Evolutionary conservation across 129 eudicot genomes (phyloP).

Genomic region (Escallonia rubra): DNA sequence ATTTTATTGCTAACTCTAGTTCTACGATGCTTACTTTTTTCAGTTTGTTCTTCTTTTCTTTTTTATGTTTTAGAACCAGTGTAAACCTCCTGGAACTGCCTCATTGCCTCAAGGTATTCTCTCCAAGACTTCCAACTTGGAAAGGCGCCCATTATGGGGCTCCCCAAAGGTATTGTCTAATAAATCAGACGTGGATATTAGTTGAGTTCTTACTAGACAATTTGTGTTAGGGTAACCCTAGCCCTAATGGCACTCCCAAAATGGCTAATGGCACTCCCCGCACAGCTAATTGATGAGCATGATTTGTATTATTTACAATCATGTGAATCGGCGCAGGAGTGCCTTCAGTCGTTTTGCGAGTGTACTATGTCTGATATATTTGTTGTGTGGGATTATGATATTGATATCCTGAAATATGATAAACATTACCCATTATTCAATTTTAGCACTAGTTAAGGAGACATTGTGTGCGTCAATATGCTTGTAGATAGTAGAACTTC

Average conservation of each 20-base stretch:
- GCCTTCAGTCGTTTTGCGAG: no score
- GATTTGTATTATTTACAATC: background rate
- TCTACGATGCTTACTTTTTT: background rate
- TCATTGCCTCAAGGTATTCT: slow-evolving; percentile 77
- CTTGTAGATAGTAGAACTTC: no score
- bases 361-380: no score
- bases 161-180: slow-evolving; percentile 39
- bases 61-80: slow-evolving; percentile 49
- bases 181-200: background rate
- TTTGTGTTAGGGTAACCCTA: no score
- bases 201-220: no score
- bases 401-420: no score
- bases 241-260: background rate
- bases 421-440: no score
- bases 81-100: slow-evolving; percentile 72
- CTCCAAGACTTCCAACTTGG: slow-evolving; percentile 67
- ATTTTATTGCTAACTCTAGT: background rate
- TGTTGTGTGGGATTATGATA: no score
- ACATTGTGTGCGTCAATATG: no score
- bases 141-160: slow-evolving; percentile 94
- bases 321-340: no score
- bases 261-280: background rate
- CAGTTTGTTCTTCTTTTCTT: slow-evolving; percentile 18
- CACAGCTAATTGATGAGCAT: background rate
- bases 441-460: no score